Conservation (phyloP, 768 basidiomycete genomes). For the Hortiboletus flavorubellus region DNA sequence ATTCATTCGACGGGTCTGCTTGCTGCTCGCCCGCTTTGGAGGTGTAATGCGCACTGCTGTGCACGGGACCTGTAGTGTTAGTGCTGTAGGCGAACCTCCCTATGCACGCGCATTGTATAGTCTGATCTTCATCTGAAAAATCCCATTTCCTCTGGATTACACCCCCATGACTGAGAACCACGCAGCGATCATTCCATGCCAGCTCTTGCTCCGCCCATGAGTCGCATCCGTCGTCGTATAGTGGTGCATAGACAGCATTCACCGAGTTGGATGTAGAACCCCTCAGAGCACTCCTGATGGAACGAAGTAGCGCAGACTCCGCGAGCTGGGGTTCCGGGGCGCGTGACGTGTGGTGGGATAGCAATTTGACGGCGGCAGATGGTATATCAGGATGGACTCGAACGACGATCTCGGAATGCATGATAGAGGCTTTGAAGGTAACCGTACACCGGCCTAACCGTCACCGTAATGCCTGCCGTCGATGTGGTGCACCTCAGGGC, state of each 20-base stretch:
- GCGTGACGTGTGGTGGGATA: conserved; percentile 31
- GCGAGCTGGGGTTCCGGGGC: conserved; percentile 1
- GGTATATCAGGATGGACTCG: conserved; percentile 41
- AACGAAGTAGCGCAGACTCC: conserved; percentile 45
- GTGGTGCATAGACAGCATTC: conserved; percentile 41
- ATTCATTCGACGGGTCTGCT: conserved; percentile 16
- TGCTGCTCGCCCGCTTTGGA: conserved; percentile 16
- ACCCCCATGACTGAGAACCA: conserved; percentile 63
- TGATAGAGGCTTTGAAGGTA: not conserved
- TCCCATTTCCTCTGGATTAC: conserved; percentile 72
- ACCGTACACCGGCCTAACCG: too few relatives aligned
- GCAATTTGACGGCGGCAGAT: conserved; percentile 43
- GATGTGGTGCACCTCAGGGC: not conserved
- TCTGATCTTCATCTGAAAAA: conserved; percentile 66
- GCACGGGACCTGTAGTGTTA: conserved; percentile 24
- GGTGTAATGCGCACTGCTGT: conserved; percentile 30
- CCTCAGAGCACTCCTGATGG: conserved; percentile 59
- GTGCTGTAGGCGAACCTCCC: conserved; percentile 62
- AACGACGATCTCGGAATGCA: conserved; percentile 28
- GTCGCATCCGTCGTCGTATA: conserved; percentile 39
- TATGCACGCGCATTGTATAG: conserved; percentile 77
- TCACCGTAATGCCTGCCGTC: not conserved
- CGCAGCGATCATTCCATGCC: conserved; percentile 63
- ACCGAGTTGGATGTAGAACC: conserved; percentile 46
- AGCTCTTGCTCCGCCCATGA: conserved; percentile 59